phyloP scores from a whole-genome alignment of 257 asterid genomes.

The Salvia hispanica region DNA sequence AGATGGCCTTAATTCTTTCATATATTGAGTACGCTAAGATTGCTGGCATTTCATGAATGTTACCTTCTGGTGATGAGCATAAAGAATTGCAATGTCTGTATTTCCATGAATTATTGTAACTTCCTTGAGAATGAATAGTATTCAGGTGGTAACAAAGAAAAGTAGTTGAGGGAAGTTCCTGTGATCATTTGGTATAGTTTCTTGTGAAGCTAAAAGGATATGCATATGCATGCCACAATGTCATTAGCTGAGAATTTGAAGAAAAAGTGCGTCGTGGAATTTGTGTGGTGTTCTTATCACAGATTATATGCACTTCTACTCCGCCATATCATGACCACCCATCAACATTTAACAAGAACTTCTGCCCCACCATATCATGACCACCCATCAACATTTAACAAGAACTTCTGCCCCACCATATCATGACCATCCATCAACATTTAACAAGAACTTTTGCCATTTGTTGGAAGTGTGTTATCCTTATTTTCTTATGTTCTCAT shows the following conservation, averaged over 20 bases:
- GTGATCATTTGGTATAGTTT: not conserved
- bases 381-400: slow-evolving; percentile 13
- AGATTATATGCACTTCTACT: not conserved
- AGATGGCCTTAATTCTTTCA: not conserved
- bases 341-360: not conserved
- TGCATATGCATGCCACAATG: slow-evolving; percentile 4
- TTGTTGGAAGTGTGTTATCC: slow-evolving; percentile 19
- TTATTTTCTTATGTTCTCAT: slow-evolving; percentile 28
- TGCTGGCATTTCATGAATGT: slow-evolving; percentile 12
- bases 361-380: slow-evolving; percentile 13
- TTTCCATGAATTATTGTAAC: not conserved
- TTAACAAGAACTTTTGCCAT: not conserved
- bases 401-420: slow-evolving; percentile 1
- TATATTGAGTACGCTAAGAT: not conserved
- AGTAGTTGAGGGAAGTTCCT: slow-evolving; percentile 4
- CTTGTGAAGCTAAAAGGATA: slow-evolving; percentile 11
- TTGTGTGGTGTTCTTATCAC: not conserved
- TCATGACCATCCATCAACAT: slow-evolving; percentile 21
- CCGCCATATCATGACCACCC: slow-evolving; percentile 20
- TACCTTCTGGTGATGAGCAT: not conserved
- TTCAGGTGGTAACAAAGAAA: not conserved
- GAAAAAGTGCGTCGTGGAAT: not conserved
- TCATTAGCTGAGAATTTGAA: slow-evolving; percentile 7
- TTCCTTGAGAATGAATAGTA: not conserved
- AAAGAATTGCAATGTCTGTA: not conserved